A percentile compares a stretch with the other conserved stretches of the same genome.
Evolutionary conservation across 2,329 filamentous ascomycete genomes (phyloP).

Genomic region (Beauveria rudraprayagi): DNA sequence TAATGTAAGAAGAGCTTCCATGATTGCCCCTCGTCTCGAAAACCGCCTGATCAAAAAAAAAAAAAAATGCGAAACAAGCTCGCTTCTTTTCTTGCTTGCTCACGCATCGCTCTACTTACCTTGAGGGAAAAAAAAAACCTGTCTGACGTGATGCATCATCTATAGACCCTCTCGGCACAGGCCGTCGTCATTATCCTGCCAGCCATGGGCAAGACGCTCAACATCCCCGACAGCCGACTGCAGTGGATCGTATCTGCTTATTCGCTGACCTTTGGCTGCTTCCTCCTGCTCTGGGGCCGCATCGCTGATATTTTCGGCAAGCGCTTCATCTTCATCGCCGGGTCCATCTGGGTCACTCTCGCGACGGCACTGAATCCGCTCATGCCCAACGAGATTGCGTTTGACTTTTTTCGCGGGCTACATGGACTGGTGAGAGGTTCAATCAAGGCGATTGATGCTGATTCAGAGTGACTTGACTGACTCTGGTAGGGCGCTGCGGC

Average conservation of each 20-base stretch:
- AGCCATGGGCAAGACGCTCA: conserved; percentile 47
- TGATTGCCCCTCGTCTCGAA: neutral
- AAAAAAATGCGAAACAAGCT: neutral
- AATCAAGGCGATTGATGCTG: neutral
- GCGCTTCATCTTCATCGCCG: conserved; percentile 55
- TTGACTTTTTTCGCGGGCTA: conserved; percentile 57
- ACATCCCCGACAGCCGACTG: conserved; percentile 48
- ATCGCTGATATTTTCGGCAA: conserved; percentile 61
- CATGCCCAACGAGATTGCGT: conserved; percentile 57
- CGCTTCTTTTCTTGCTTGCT: neutral
- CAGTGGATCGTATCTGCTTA: conserved; percentile 64
- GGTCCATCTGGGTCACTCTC: conserved; percentile 54
- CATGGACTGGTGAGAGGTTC: conserved; percentile 44
- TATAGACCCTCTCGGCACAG: conserved; percentile 50
- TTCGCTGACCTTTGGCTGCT: conserved; percentile 58
- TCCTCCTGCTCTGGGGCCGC: conserved; percentile 59
- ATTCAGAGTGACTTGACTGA: neutral
- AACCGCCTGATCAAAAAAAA: conserved; percentile 6
- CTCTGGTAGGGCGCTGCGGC: conserved; percentile 49
- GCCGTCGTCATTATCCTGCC: conserved; percentile 55
- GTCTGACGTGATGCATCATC: conserved; percentile 3
- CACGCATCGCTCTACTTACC: no score
- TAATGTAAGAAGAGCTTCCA: conserved; percentile 32
- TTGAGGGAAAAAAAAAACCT: neutral
- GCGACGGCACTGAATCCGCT: conserved; percentile 55